Conservation (phyloP, 2,329 filamentous ascomycete genomes). For the Fonsecaea multimorphosa region DNA sequence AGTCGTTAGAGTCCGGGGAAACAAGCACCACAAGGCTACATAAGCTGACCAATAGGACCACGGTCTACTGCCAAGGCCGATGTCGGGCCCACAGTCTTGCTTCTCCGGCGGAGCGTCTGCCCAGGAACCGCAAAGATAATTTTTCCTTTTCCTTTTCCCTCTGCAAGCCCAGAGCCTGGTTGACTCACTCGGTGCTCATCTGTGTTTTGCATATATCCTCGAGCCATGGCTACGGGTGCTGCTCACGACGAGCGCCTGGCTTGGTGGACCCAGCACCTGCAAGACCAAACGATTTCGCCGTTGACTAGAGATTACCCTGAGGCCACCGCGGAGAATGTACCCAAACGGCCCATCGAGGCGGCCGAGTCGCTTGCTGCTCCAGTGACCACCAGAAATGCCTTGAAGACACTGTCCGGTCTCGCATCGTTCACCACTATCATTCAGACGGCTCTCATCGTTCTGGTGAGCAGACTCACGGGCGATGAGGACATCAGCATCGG, state of each 20-base stretch:
- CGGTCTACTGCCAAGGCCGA: neutral
- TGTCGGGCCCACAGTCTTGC: neutral
- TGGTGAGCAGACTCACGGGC: conserved; percentile 55
- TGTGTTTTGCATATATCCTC: neutral
- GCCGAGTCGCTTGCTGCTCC: conserved; percentile 51
- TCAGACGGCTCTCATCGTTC: conserved; percentile 52
- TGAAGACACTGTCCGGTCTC: conserved; percentile 48
- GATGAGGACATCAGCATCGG: conserved; percentile 58
- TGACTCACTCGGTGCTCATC: conserved; percentile 7
- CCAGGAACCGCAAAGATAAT: neutral
- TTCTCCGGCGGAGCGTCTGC: neutral
- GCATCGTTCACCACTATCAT: conserved; percentile 50
- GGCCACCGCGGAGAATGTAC: conserved; percentile 42
- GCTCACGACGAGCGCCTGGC: conserved; percentile 43
- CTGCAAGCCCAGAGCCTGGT: neutral
- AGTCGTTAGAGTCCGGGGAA: conserved; percentile 1
- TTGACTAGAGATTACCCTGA: conserved; percentile 54
- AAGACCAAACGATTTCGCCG: conserved; percentile 52
- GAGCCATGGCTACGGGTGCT: conserved; percentile 27
- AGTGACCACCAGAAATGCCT: conserved; percentile 45
- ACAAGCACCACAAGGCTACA: neutral
- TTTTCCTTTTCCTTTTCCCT: conserved; percentile 8
- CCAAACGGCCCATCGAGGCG: conserved; percentile 49
- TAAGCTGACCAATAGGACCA: neutral
- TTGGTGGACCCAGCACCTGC: conserved; percentile 50